Percentiles rank a stretch among this genome's conserved stretches.
Conservation (phyloP, 176 grass and related monocot species). For the Typha latifolia region DNA sequence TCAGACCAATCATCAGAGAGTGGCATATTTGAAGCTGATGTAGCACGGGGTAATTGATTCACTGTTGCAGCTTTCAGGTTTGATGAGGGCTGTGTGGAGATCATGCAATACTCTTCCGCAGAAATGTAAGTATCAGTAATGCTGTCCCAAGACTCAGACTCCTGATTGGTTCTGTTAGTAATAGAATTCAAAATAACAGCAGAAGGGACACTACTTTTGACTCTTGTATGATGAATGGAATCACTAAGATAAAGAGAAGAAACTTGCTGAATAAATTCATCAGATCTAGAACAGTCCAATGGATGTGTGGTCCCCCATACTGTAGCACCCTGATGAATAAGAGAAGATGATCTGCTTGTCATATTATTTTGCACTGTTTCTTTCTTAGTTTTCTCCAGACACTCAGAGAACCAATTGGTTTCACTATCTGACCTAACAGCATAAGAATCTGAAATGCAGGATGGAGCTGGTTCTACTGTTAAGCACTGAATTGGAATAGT, state of each 20-base stretch:
- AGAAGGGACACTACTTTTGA: no score
- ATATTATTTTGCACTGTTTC: slow-evolving; percentile 16
- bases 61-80: slow-evolving; percentile 19
- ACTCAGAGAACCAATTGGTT: slow-evolving; percentile 30
- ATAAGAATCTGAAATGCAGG: slow-evolving; percentile 16
- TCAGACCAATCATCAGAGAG: slow-evolving; percentile 15
- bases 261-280: slow-evolving; percentile 11
- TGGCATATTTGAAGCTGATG: not conserved
- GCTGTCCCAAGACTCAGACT: slow-evolving; percentile 24
- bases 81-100: slow-evolving; percentile 14
- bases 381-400: slow-evolving; percentile 21
- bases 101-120: slow-evolving; percentile 20
- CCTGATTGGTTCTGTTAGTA: slow-evolving; percentile 17
- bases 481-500: slow-evolving; percentile 21
- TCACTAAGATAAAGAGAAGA: slow-evolving; percentile 24
- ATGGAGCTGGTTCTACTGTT: slow-evolving; percentile 9
- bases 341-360: slow-evolving; percentile 12
- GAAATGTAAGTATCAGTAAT: slow-evolving; percentile 19
- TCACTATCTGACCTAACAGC: not conserved
- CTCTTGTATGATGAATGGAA: not conserved
- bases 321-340: slow-evolving; percentile 6
- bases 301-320: slow-evolving; percentile 6
- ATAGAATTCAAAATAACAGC: not conserved
- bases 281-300: slow-evolving; percentile 19
- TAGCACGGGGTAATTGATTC: slow-evolving; percentile 7